Evolutionary conservation across 176 grass and related monocot genomes (phyloP), one percentile per base, ranked within the genome.

Genomic region (Phragmites australis): DNA sequence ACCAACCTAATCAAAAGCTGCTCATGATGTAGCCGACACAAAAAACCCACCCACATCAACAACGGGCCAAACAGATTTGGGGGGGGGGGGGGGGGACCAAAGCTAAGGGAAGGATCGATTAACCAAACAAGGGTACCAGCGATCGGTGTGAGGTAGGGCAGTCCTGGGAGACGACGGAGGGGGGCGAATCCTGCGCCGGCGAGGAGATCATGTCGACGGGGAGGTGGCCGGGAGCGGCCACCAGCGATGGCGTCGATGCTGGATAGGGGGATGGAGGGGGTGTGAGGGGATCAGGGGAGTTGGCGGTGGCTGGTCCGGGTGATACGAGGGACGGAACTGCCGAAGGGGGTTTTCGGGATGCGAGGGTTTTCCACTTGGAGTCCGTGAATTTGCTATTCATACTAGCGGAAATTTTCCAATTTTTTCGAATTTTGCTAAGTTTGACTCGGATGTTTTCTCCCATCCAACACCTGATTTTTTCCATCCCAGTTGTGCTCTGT

Each of bases 91-190:
- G 43, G 40, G 67, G 46, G 42, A 18, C 51, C 37, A 41, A 65
- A 78, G 48, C 32, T 12, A 16, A 2, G 5, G 22, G 14, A 52
- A 13, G 26, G 17, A 83, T 18, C 37, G 45, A 80, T 69, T 43
- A 2, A 52, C 21, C 56, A 49, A 66, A 77, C 23, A 56, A 55
- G 47, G 57, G 29, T 19, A n/a, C 42, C 30, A 13, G 46, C 21
- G 81, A 67, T 84, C 31, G 34, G 9, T 10, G 23, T 22, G 40
- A 51, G 23, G 13, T n/a, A 31, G 34, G 34, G 29, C 41, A 29
- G 19, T 84, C 87, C 87, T 88, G 68, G n/a, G 59, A 48, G 17
- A 56, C 74, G 8, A 21, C 29, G 32, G 68, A 83, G 22, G 75
- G 68, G 31, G 75, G 30, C 49, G 81, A 65, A 50, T 22, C 50